Evolutionary conservation across 2,329 filamentous ascomycete genomes (phyloP), one percentile per base, ranked within the genome.

Genomic region (Trematosphaeria pertusa): DNA sequence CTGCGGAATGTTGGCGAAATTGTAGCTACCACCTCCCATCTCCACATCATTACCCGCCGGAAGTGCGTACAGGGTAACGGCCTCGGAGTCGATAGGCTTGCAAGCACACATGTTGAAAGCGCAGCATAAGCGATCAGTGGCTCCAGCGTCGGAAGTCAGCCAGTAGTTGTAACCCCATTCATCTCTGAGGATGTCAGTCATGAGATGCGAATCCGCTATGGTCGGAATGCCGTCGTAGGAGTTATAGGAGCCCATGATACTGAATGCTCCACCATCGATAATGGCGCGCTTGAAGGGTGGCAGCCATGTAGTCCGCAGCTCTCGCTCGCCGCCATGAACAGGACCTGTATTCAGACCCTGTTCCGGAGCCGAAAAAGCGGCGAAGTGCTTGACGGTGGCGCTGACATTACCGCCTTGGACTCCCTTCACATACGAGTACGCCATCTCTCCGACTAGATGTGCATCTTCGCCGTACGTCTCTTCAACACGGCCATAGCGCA

Each of bases 101-200:
- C 58, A 54, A 4, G 50, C 46, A 20, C 87, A 90, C 62, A 89
- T 80, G 48, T 80, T 79, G 71, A 90, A 90, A 3, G 78, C 73
- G 26, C 75, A 76, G 61, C 85, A 87, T 0, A 90, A 65, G 37
- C 87, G 79, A 69, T 89, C 86, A 1, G 87, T 89, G 5, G 81
- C 87, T 30, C 87, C 87, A 3, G 87, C 86, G 66, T 90, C 87
- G 19, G 79, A 83, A 28, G 78, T 84, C 0, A 86, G 76, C 50
- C 79, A 89, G 71, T 87, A 88, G 50, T 89, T 78, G 56, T 87
- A 91, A 1, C 84, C 86, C 87, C 87, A 91, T 62, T 89, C 84
- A 1, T 81, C 79, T 44, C 88, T 78, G 9, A 91, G 73, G 32
- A 91, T 88, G 0, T 70, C 71, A 12, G 85, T 88, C 32, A 90